Evolutionary conservation across 768 basidiomycete genomes (phyloP), one percentile per base, ranked within the genome.

Genomic region (Daedaleopsis sinensis): DNA sequence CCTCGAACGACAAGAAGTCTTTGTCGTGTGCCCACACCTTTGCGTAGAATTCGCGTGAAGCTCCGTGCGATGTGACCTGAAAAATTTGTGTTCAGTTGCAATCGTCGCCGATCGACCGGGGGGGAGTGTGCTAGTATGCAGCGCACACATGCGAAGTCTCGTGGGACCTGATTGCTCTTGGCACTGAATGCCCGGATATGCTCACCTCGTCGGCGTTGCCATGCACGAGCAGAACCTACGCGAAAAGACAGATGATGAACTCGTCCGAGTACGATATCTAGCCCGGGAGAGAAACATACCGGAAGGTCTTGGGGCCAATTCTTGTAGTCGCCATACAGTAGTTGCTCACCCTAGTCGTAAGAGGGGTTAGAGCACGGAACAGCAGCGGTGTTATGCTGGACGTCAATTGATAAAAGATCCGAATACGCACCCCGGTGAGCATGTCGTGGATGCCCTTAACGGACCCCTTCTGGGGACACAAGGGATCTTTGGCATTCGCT

Each of bases 281-380:
- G 11, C 44, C 16, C 13, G 11, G 3, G 18, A n/a, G 46, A 18
- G n/a, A 8, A 8, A 52, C 82, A 46, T 58, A 90, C 89, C 13
- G 91, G 90, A n/a, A 91, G 77, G 6, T 77, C 70, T 58, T 77
- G 77, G 0, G 90, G 88, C 90, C 90, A 93, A 18, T 76, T 71
- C 19, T 76, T 72, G 63, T 83, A 83, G 42, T 78, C 76, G 15
- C 66, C 76, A 19, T 67, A 57, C 5, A 86, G 64, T 9, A 93
- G 68, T 32, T 71, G 67, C 65, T 90, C 89, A 10, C 90, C 91
- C 88, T 92, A 32, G 27, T 3, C 27, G 27, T 3, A 3, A 32
- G 27, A 32, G 27, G 7, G 27, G 27, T 32, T 7, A 32, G n/a
- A n/a, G n/a, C n/a, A n/a, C n/a, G n/a, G n/a, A n/a, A n/a, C n/a